Evolutionary conservation across 805 yeast species (phyloP), one percentile per base, ranked within the genome.

Genomic region (Ascoidea rubescens): DNA sequence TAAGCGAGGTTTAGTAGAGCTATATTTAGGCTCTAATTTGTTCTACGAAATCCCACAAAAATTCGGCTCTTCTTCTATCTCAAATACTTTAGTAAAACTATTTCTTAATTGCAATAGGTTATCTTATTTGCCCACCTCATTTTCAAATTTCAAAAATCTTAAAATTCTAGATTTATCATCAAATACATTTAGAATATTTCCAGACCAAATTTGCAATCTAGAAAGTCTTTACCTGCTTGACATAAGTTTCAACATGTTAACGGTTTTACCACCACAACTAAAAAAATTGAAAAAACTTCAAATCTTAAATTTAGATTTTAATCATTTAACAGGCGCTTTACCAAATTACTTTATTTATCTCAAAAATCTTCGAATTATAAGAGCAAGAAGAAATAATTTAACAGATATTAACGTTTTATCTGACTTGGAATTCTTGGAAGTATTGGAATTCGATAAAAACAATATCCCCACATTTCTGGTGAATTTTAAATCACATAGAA

Each of bases 21-120:
- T 90, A 47, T 85, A 87, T 62, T 63, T 90, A 61, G 88, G 87
- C 54, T 81, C 86, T 62, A 89, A 90, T 64, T 82, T 84, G 55
- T 75, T 89, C 52, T 78, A 78, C 56, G 72, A 71, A 46, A 69
- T 85, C 47, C 84, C 89, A 5, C 61, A 71, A 12, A 71, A 79
- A 52, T 71, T 86, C 55, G 43, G 43, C 14, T 37, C 8, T 37
- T 64, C 43, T 10, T 69, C 80, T 43, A 67, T 72, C 61, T 64
- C 83, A 63, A 62, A 69, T 50, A 72, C 77, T 56, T 66, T 84
- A 58, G 75, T 81, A 2, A 74, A 72, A 42, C 66, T 87, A 54
- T 79, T 79, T 59, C 66, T 87, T 56, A 84, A 85, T 56, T 84
- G 91, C 63, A 89, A 88, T 62, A 83, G 84, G 58, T 67, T 88